These are phyloP conservation scores for Acacia melanoxylon DNA, from an alignment of 306 rosid species.

Conservation along the genomic window DNA sequence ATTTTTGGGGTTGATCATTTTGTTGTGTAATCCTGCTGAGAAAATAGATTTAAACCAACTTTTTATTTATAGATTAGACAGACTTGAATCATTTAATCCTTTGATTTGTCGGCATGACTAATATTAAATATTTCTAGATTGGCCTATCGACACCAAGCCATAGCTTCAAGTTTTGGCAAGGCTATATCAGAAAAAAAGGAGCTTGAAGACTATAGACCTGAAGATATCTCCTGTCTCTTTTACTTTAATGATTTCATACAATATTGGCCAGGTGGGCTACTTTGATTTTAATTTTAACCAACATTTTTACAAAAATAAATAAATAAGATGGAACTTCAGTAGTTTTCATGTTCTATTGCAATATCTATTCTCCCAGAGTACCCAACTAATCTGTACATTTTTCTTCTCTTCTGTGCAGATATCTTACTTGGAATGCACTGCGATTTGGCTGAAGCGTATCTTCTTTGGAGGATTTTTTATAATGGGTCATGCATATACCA, in stretches of 20 bases:
- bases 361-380: conserved; percentile 17
- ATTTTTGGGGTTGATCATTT: conserved; percentile 28
- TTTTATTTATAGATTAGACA: conserved; percentile 2
- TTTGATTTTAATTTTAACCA: conserved; percentile 19
- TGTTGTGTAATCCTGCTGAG: neutral
- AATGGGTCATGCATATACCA: conserved; percentile 98
- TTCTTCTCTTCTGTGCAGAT: conserved; percentile 53
- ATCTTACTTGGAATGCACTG: conserved; percentile 86
- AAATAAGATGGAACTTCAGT: conserved; percentile 15
- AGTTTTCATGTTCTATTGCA: conserved; percentile 12
- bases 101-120: conserved; percentile 30
- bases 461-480: conserved; percentile 99
- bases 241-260: conserved; percentile 97
- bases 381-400: conserved; percentile 20
- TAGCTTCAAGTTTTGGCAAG: conserved; percentile 99
- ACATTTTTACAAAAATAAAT: neutral
- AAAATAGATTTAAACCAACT: conserved; percentile 6
- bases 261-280: conserved; percentile 91
- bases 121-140: conserved; percentile 55
- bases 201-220: conserved; percentile 93
- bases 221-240: conserved; percentile 97
- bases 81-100: conserved; percentile 26
- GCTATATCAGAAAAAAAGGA: conserved; percentile 87
- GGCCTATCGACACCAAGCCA: conserved; percentile 96
- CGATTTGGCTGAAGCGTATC: conserved; percentile 82